Base-by-base conservation (phyloP, 352 stramenopile genomes). In the Phytophthora podocarpi region DNA sequence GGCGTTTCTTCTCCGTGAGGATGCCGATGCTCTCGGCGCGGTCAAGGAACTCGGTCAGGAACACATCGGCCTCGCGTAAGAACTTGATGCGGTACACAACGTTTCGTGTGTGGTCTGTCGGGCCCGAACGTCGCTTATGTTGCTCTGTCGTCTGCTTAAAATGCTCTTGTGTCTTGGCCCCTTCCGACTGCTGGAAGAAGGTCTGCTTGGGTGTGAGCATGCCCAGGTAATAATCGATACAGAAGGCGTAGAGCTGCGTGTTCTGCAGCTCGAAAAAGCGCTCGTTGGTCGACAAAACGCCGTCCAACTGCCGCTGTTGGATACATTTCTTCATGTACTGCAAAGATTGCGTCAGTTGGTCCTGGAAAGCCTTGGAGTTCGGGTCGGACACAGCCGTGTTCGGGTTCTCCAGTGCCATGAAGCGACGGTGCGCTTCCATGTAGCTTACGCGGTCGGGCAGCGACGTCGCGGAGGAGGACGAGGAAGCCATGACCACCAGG, bases 231-330 rank as follows among this genome's bases (percentile, higher is more conserved):
- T 86, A 94, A 50, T 96, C 85, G 32, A 93, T 36, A 20, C 87
- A 86, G 32, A 95, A 80, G 20, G 82, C 87, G 46, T 95, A 91
- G 16, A 96, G 78, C 64, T 96, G 85, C 46, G 73, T 56, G 50
- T 85, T 95, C 30, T 84, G 81, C 36, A 96, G 73, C 70, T 96
- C 87, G 40, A 90, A 87, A 49, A 91, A 85, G 41, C 59, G 69
- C 69, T 94, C 84, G 64, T 95, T 93, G 27, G 74, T 52, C 5
- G 80, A 88, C 24, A 95, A 70, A 20, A 85, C 64, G 46, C 80
- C 77, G 69, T 93, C 81, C 30, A 75, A 49, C 43, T 89, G 76
- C 4, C 85, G 82, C 65, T 90, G 81, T 42, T 60, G 35, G 5
- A 93, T 36, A 34, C 78, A 78, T 21, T 81, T 58, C 28, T 65